Base-by-base conservation (phyloP, 768 basidiomycete genomes). In the Boletus subcaerulescens region DNA sequence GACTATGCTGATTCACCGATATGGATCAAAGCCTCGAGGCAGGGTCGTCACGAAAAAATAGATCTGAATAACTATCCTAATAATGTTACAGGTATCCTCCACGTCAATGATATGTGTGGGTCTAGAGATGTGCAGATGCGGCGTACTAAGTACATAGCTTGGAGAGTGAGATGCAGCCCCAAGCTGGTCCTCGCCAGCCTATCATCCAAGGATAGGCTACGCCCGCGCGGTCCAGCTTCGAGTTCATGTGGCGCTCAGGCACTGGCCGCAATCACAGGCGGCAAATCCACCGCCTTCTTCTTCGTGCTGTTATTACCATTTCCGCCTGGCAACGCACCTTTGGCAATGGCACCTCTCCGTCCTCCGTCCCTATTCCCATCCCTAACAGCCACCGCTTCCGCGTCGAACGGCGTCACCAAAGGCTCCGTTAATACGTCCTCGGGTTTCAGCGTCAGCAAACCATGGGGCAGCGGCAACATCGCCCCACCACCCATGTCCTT, bases 51-150 rank as follows among this genome's bases (percentile, higher is more conserved):
- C 5, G 24, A 22, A 32, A 39, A 2, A 46, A 33, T 48, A 50
- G 32, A 26, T 55, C 22, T 38, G 51, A 61, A 56, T 67, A 66
- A 61, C 58, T 61, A 70, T 61, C 58, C 51, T 67, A 60, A 56
- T 67, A 68, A 68, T 62, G 57, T 66, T 66, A 70, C 71, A 72
- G 69, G 70, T 70, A 72, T 72, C 71, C 59, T 71, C 57, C 57
- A 13, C 35, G 43, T 12, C 41, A 41, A 26, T 17, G 44, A 45
- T 15, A 43, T 41, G 47, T 52, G 53, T 29, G 38, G 38, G 43
- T 60, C 64, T 64, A 65, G 65, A 42, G 35, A 31, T 54, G 42
- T 14, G 31, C 6, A 40, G 2, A 17, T 24, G 29, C 15, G 39
- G 33, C 29, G 42, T 56, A 56, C 29, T 33, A 35, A 4, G 24